Conservation (phyloP, 2,329 filamentous ascomycete genomes). For the Colletotrichum musae region DNA sequence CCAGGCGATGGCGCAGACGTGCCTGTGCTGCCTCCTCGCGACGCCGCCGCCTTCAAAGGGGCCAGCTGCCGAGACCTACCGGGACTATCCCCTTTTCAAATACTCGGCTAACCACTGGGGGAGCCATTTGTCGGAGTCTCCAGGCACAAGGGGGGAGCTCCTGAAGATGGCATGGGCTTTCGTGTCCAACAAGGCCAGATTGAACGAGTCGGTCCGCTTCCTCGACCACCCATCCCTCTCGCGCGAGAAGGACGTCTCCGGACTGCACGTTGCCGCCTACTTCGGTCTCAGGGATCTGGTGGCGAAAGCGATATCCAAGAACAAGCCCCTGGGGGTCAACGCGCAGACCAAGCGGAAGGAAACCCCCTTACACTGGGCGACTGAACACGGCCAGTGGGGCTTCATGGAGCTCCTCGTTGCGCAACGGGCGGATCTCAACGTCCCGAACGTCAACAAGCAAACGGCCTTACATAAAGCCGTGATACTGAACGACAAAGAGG, state of each 20-base stretch:
- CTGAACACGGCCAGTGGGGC: not conserved
- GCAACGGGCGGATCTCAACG: constrained; percentile 4
- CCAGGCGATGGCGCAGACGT: constrained; percentile 1
- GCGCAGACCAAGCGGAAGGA: constrained; percentile 19
- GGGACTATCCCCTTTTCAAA: constrained; percentile 17
- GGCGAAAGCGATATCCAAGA: constrained; percentile 8
- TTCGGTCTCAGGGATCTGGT: constrained; percentile 16
- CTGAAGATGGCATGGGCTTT: constrained; percentile 21
- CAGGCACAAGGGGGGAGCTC: not conserved
- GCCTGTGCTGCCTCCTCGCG: constrained; percentile 8
- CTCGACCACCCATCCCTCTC: not conserved
- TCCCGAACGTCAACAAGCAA: constrained; percentile 2
- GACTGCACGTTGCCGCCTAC: constrained; percentile 12
- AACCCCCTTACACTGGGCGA: constrained; percentile 26
- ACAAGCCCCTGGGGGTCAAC: constrained; percentile 1
- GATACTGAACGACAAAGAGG: not conserved
- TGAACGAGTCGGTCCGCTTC: not conserved
- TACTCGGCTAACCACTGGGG: constrained; percentile 27
- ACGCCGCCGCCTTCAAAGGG: not conserved
- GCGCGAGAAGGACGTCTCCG: constrained; percentile 5
- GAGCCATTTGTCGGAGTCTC: not conserved
- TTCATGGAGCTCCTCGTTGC: constrained; percentile 6
- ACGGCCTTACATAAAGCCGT: constrained; percentile 24
- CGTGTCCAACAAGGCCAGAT: not conserved
- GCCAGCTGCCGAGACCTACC: too few species aligned